phyloP scores from a whole-genome alignment of 2,329 filamentous ascomycete species.

The Thermothelomyces thermophilus region DNA sequence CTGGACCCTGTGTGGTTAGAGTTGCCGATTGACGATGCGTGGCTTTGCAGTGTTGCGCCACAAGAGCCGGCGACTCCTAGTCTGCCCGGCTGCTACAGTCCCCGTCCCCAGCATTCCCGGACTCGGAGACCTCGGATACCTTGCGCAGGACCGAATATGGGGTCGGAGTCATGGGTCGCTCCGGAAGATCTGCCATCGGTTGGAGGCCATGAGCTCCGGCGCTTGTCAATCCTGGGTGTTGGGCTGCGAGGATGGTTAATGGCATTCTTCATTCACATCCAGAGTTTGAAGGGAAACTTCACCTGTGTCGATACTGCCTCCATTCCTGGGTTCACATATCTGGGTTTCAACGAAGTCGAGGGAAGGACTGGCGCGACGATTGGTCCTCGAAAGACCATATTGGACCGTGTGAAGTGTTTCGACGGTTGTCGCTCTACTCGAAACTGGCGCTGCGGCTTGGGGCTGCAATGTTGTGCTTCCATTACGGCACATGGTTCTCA shows the following conservation, averaged over 20 bases:
- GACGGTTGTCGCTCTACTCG: not conserved
- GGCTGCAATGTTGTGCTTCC: not conserved
- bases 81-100: not conserved
- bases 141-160: slow-evolving; percentile 11
- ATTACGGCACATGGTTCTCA: not conserved
- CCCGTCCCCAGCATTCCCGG: slow-evolving; percentile 29
- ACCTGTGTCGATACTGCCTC: not conserved
- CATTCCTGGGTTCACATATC: slow-evolving; percentile 1
- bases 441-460: not conserved
- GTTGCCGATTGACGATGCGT: not conserved
- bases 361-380: not conserved
- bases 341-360: slow-evolving; percentile 7
- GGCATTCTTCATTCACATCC: not conserved
- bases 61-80: not conserved
- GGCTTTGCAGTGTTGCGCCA: not conserved
- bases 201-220: not conserved
- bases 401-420: no score
- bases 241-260: not conserved
- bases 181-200: not conserved
- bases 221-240: not conserved
- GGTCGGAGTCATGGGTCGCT: slow-evolving; percentile 12
- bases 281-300: not conserved
- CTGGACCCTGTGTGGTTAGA: not conserved
- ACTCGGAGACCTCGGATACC: slow-evolving; percentile 9
- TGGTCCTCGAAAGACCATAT: not conserved